These are phyloP conservation scores for Elsinoe perseae DNA, from an alignment of 2,329 filamentous ascomycete genomes.

Conservation along the genomic window DNA sequence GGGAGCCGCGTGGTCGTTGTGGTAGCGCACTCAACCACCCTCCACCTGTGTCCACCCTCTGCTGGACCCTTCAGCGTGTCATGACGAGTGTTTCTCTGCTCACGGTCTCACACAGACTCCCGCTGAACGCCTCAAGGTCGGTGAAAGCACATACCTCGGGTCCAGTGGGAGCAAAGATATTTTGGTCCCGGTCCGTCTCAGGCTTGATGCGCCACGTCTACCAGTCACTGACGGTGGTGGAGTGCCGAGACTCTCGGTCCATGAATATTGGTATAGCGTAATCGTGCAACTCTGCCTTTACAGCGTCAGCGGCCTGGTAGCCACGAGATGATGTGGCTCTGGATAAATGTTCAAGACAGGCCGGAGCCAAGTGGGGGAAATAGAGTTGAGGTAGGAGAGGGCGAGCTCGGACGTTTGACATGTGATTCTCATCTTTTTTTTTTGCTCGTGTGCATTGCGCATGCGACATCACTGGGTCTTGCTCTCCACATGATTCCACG, in stretches of 20 bases:
- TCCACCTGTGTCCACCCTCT: neutral
- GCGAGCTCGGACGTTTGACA: neutral
- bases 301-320: no score
- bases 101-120: neutral
- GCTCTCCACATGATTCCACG: neutral
- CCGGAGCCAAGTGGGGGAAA: neutral
- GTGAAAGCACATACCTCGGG: neutral
- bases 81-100: neutral
- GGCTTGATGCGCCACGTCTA: neutral
- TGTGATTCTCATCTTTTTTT: neutral
- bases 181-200: neutral
- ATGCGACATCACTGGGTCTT: neutral
- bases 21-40: slow-evolving; percentile 2
- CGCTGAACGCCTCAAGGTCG: neutral
- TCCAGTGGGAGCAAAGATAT: neutral
- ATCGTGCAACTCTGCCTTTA: no score
- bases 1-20: neutral
- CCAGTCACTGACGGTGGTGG: neutral
- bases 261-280: no score
- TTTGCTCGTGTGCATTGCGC: neutral
- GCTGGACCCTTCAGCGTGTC: neutral
- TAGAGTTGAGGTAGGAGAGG: neutral
- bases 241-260: neutral
- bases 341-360: neutral
- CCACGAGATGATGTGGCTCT: neutral